These are phyloP conservation scores for Sporothrix globosa DNA, from an alignment of 2,329 filamentous ascomycete species.

Conservation along the genomic window DNA sequence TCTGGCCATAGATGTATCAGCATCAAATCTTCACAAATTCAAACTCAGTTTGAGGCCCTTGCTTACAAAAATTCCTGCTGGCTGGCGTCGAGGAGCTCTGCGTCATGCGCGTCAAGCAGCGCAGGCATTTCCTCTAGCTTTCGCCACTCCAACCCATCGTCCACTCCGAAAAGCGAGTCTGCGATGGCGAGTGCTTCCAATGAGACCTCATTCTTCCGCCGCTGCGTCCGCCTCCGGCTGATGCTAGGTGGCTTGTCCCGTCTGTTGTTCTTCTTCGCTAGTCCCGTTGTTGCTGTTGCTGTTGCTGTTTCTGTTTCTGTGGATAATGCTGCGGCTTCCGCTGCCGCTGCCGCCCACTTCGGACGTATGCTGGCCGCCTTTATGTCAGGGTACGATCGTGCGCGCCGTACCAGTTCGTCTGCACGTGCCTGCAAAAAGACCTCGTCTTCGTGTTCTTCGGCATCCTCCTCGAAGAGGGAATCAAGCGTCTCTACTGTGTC, in stretches of 20 bases:
- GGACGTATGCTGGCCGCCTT: conserved; percentile 63
- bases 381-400: conserved; percentile 79
- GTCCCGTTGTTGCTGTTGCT: neutral
- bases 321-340: neutral
- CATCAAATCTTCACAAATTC: neutral
- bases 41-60: neutral
- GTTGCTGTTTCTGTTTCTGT: neutral
- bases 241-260: neutral
- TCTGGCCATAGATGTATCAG: conserved; percentile 17
- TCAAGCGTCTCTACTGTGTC: conserved; percentile 60
- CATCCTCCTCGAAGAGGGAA: conserved; percentile 61
- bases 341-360: conserved; percentile 50
- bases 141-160: conserved; percentile 30
- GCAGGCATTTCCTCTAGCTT: conserved; percentile 38
- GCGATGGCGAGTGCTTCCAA: conserved; percentile 57
- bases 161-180: conserved; percentile 37
- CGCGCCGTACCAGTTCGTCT: conserved; percentile 65
- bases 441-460: conserved; percentile 49
- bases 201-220: conserved; percentile 46
- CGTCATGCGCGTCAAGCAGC: conserved; percentile 62
- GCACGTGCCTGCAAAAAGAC: conserved; percentile 54
- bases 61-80: conserved; percentile 81
- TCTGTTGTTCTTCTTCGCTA: neutral
- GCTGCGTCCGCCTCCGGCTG: conserved; percentile 1
- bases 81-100: conserved; percentile 75